Evolutionary conservation across 495 filamentous ascomycete species (phyloP), one percentile per base, ranked within the genome.

Genomic region (Physcia stellaris): DNA sequence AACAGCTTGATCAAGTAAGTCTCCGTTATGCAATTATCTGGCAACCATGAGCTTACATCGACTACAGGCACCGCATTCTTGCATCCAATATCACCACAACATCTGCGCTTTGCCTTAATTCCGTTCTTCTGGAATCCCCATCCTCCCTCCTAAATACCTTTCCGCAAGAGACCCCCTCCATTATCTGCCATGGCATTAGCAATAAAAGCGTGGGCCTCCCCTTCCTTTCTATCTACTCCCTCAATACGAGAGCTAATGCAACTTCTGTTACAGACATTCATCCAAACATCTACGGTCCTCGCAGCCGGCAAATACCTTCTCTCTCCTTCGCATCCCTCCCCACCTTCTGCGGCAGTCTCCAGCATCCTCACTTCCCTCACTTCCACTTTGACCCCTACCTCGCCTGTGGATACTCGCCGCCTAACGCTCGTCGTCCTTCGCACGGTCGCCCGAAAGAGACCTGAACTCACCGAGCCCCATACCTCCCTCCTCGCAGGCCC

Each of bases 281-380:
- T 94, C 39, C 73, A 84, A 34, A 85, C 95, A 50, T 93, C 94
- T 58, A 80, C 71, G 46, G 83, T 95, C 37, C 70, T 95, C 24
- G 92, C 90, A 22, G 81, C 88, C n/a, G 92, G 90, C 45, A 98
- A 98, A 60, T 93, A 82, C 56, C 70, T 98, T 7, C 69, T 98
- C 31, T 66, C 71, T 2, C 70, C 80, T 21, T 60, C 50, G 42
- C 64, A 59, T 37, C 15, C 35, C 4, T n/a, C n/a, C n/a, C 24
- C 29, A 6, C 53, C 60, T 2, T 53, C 50, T 20, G 85, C 93
- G 48, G 65, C 70, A 16, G 79, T 72, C 42, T 90, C 87, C 55
- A 61, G 72, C 10, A 68, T 96, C 27, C 82, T 96, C 54, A 71
- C 85, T 44, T 69, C 79, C 0, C 63, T 98, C 20, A 71, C 84